Evolutionary conservation across 495 filamentous ascomycete genomes (phyloP).

Genomic region (Collariella sp.): DNA sequence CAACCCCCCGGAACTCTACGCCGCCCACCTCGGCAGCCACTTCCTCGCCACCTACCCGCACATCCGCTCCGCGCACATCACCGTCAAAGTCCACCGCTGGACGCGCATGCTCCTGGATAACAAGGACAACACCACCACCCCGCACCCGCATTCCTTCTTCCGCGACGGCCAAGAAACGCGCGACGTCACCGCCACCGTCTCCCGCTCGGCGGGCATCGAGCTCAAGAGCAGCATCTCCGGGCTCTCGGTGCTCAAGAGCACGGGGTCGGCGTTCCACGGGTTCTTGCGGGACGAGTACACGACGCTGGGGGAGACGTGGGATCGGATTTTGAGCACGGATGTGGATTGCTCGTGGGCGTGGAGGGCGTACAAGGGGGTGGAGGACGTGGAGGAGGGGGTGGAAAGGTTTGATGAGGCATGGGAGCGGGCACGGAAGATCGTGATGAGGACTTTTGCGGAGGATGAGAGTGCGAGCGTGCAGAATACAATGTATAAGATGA

Average conservation of each 20-base stretch:
- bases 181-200: conserved; percentile 55
- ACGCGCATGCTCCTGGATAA: conserved; percentile 81
- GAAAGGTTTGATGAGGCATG: conserved; percentile 71
- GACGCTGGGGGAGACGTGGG: conserved; percentile 80
- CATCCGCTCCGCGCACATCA: conserved; percentile 74
- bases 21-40: conserved; percentile 71
- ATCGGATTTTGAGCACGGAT: conserved; percentile 89
- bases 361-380: conserved; percentile 58
- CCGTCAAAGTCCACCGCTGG: conserved; percentile 81
- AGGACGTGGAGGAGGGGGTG: conserved; percentile 55
- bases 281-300: conserved; percentile 92
- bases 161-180: conserved; percentile 84
- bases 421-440: conserved; percentile 66
- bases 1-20: conserved; percentile 88
- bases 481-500: conserved; percentile 98
- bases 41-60: conserved; percentile 82
- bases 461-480: conserved; percentile 90
- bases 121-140: too few species aligned
- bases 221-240: conserved; percentile 63
- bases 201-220: conserved; percentile 51
- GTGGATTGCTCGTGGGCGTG: conserved; percentile 81
- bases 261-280: conserved; percentile 92
- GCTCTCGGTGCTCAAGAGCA: conserved; percentile 89
- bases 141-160: conserved; percentile 94
- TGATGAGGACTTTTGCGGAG: conserved; percentile 83